Base-by-base conservation (phyloP, 2,329 filamentous ascomycete genomes). In the Akanthomyces uredinophilus region DNA sequence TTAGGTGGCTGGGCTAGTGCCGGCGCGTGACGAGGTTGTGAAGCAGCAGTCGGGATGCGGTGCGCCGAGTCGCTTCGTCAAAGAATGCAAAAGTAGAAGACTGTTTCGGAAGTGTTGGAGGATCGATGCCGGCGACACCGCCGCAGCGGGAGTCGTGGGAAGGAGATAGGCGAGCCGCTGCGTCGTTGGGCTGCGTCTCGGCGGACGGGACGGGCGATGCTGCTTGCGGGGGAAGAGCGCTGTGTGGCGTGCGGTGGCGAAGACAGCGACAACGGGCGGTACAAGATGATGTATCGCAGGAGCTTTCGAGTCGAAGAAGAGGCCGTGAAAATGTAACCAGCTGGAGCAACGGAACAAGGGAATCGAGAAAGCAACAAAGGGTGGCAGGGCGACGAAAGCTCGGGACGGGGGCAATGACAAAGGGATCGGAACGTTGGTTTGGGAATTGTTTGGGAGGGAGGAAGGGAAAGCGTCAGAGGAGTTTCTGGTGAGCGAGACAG, bases 381-480 rank as follows among this genome's bases (percentile, higher is more conserved):
- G 24, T 29, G n/a, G 14, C 18, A 29, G 8, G 24, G 16, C 7
- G 24, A 44, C 11, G 13, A 29, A 18, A 18, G 29, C 47, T 29
- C 3, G 20, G 20, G 11, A 39, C 22, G 39, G 27, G 32, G 43
- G 55, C 46, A 51, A 39, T 58, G 56, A 51, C 22, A 46, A 58
- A 27, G 56, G 46, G 32, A 24, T 37, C 32, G 43, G 52, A 16
- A 35, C 22, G 54, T 47, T 22, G 43, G 56, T 59, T 51, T 59
- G 46, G 56, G 46, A 35, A 51, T 50, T 50, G 56, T 50, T 50
- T 49, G 41, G 44, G 56, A 63, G 53, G 41, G 46, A 60, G 47
- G 27, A 51, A 57, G 61, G 29, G 32, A 53, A 49, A 47, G 49
- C 37, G 47, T 55, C n/a, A 49, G 54, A 50, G 7, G 57, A 61